Base-by-base conservation (phyloP, 2,329 filamentous ascomycete genomes). In the Lasiodiplodia gonubiensis region DNA sequence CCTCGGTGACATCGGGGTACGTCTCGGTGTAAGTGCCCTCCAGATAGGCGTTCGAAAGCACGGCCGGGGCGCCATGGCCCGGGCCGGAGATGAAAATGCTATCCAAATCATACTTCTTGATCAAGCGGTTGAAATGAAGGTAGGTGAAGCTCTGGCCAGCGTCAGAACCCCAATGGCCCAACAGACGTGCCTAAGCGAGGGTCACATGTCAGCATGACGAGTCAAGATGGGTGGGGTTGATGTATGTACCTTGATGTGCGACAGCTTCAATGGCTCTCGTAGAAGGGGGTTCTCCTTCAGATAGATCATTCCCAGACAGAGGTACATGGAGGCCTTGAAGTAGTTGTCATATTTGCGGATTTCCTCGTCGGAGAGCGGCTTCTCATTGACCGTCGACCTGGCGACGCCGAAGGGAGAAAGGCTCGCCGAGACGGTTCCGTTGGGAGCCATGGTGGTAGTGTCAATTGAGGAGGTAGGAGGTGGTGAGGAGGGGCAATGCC, bases 71-170 rank as follows among this genome's bases (percentile, higher is more conserved):
- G 67, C 91, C 91, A 72, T 94, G 91, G 49, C 91, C 91, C 0
- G 91, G 91, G 6, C 91, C 91, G 2, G 90, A 92, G 68, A 94
- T 83, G 76, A 92, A 93, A 71, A 92, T 84, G 35, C 87, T 85
- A 73, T 94, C 85, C 60, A 93, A 80, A 70, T 92, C 86, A 74
- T 92, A 91, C 79, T 93, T 93, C 78, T 91, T 92, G 83, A 93
- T 92, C 68, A 93, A 81, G 39, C 90, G 89, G 79, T 93, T 93
- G 84, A 92, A 90, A 80, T 93, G 91, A 81, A 93, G 91, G 78
- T 89, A 93, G 39, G 90, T 91, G 79, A 94, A 93, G 68, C 90
- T 89, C 78, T 93, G 91, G 16, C 91, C 91, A n/a, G 91, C 89
- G 60, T 91, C 90, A 2, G 90, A 92, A 65, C 91, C 91, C 84